Evolutionary conservation across 805 yeast genomes (phyloP), one percentile per base, ranked within the genome.

Genomic region (Suhomyces sp.): DNA sequence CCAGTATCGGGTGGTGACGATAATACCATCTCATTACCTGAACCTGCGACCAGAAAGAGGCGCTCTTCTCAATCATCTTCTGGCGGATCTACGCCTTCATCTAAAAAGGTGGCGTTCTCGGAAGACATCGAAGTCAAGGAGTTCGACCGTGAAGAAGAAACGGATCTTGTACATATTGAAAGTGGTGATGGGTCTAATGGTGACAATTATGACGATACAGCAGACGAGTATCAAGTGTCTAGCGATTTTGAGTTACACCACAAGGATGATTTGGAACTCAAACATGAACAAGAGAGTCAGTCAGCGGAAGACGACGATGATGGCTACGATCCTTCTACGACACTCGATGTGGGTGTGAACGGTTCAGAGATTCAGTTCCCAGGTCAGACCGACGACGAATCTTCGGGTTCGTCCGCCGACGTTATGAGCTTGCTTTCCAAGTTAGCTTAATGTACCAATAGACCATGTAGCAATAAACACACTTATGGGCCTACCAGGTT

Each of bases 111-210:
- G 6, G 78, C 78, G 26, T 74, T 74, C 52, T 68, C 77, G 0
- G 78, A 74, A 48, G 72, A 73, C 44, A 63, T 74, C 15, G 74
- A 74, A 57, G 65, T 74, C 29, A 74, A 74, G 54, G 79, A 74
- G 55, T 74, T 63, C 52, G 74, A 69, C 27, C 57, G 72, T 6
- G 79, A 74, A 46, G 76, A 71, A n/a, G 64, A 65, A 27, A 57
- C 65, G 4, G 65, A 61, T 27, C 55, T 48, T 8, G 60, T 61
- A 27, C 60, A 61, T 33, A 60, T 65, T 9, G 58, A 58, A n/a
- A 62, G 69, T 50, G 15, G n/a, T 22, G 65, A 61, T 42, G 49
- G 46, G 13, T 57, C 54, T 12, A 38, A 45, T 5, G 53, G 50
- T 6, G 57, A 60, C 36, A 50, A 36, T 15, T 61, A 61, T 31